phyloP scores from a whole-genome alignment of 106 monocot species.

The Dendrobium chrysotoxum region DNA sequence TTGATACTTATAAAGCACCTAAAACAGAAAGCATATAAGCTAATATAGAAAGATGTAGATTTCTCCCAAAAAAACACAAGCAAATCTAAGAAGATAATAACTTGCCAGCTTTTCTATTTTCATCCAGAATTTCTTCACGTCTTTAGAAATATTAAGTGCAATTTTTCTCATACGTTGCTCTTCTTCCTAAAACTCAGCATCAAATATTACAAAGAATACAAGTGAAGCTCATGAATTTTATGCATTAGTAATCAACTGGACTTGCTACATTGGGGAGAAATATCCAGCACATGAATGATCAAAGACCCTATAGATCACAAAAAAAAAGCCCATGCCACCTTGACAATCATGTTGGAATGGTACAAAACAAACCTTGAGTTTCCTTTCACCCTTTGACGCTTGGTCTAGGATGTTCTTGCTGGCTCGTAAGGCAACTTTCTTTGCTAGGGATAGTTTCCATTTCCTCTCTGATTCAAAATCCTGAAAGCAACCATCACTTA shows the following conservation, averaged over 20 bases:
- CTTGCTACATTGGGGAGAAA: neutral
- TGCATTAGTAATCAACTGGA: neutral
- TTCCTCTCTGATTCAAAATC: conserved; percentile 98
- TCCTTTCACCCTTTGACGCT: conserved; percentile 78
- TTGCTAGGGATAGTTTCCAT: conserved; percentile 95
- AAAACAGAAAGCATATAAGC: neutral
- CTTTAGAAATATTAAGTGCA: conserved; percentile 90
- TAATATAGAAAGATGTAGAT: neutral
- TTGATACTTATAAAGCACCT: conserved; percentile 98
- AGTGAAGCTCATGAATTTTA: neutral
- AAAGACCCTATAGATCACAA: neutral
- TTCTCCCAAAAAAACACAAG: neutral
- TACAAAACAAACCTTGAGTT: conserved; percentile 64
- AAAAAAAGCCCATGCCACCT: neutral
- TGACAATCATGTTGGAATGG: conserved; percentile 2
- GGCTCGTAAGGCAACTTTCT: conserved; percentile 79
- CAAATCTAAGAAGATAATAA: conserved; percentile 8
- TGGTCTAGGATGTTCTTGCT: conserved; percentile 67
- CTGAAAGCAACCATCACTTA: conserved; percentile 21
- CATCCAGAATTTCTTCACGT: conserved; percentile 95
- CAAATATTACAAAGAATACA: conserved; percentile 1
- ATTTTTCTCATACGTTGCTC: conserved; percentile 80
- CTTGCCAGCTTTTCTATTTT: conserved; percentile 96
- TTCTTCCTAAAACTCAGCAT: conserved; percentile 54
- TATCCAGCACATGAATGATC: neutral